Conservation (phyloP, 2,329 filamentous ascomycete species). For the Arthrobotrys sphaeroides region DNA sequence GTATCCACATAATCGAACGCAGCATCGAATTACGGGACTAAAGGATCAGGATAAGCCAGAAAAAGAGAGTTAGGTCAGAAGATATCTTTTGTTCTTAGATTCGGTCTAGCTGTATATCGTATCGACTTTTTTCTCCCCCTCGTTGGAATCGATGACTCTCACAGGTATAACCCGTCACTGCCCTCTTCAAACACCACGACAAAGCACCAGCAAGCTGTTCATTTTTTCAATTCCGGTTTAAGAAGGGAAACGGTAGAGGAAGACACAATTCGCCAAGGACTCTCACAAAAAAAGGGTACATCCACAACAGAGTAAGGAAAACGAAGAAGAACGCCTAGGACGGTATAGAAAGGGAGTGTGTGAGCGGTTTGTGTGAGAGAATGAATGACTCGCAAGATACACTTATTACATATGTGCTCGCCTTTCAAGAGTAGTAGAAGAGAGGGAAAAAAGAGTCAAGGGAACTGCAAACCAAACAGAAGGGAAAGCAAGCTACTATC, state of each 20-base stretch:
- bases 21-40: not conserved
- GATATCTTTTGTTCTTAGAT: constrained; percentile 20
- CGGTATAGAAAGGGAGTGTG: constrained; percentile 19
- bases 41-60: not conserved
- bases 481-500: constrained; percentile 24
- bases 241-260: constrained; percentile 19
- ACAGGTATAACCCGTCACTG: not conserved
- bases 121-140: constrained; percentile 2
- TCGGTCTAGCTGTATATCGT: constrained; percentile 17
- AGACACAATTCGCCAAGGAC: constrained; percentile 23
- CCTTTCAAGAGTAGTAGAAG: constrained; percentile 21
- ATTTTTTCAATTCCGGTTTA: not conserved
- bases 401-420: constrained; percentile 54
- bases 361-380: constrained; percentile 13
- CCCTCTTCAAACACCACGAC: not conserved
- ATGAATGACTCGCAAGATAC: constrained; percentile 45
- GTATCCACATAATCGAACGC: not conserved
- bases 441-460: constrained; percentile 19
- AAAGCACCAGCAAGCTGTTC: not conserved
- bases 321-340: constrained; percentile 31
- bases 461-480: constrained; percentile 20
- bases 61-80: not conserved
- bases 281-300: not conserved
- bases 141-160: constrained; percentile 4
- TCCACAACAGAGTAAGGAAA: constrained; percentile 2